Conservation (phyloP, 1,139 yeast species). For the Kodamaea anthophila region DNA sequence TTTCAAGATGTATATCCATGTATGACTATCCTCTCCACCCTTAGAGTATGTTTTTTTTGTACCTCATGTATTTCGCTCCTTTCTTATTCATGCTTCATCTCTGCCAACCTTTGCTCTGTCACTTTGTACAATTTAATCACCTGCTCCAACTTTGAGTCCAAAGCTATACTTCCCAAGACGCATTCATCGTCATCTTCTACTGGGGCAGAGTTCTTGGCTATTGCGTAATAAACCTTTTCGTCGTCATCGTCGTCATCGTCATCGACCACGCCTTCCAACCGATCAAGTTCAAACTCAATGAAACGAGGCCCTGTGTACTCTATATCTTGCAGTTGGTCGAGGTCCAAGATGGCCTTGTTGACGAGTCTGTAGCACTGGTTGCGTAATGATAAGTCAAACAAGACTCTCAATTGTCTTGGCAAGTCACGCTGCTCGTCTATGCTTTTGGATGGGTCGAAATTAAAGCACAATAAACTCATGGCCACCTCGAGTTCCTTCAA, state of each 20-base stretch:
- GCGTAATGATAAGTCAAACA: constrained; percentile 51
- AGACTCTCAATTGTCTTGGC: constrained; percentile 45
- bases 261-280: constrained; percentile 6
- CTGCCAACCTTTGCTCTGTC: constrained; percentile 47
- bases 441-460: constrained; percentile 32
- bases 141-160: constrained; percentile 48
- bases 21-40: background rate
- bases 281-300: constrained; percentile 4
- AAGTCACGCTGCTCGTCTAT: constrained; percentile 37
- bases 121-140: constrained; percentile 57
- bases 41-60: too few relatives aligned
- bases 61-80: background rate
- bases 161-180: constrained; percentile 19
- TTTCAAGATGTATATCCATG: too few relatives aligned
- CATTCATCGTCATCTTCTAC: constrained; percentile 24
- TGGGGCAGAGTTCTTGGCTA: constrained; percentile 7
- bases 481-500: constrained; percentile 62
- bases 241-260: constrained; percentile 12
- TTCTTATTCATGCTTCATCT: constrained; percentile 19
- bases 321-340: constrained; percentile 11
- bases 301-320: constrained; percentile 7
- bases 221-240: constrained; percentile 7
- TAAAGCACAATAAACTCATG: constrained; percentile 62
- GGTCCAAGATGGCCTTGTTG: constrained; percentile 41
- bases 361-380: constrained; percentile 55